Conservation (phyloP, 306 rosid species). For the Casuarina cunninghamiana region DNA sequence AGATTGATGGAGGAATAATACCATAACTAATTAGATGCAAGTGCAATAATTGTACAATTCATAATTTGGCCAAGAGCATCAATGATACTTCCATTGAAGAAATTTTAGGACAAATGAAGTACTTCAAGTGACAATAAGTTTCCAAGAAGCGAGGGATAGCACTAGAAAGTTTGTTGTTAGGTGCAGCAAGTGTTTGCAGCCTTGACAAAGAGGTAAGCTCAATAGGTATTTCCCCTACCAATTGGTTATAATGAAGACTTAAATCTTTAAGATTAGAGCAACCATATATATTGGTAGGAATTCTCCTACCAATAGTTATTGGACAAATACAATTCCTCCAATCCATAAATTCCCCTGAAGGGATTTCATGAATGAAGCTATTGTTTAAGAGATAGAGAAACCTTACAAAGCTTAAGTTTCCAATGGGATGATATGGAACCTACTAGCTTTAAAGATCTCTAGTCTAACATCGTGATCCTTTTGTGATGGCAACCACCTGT, state of each 20-base stretch:
- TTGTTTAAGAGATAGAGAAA: too few relatives aligned
- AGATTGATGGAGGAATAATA: neutral
- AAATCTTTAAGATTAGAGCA: neutral
- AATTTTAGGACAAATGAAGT: neutral
- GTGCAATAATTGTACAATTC: fast-evolving
- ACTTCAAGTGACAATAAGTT: neutral
- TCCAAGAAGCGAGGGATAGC: neutral
- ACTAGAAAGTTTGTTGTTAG: neutral
- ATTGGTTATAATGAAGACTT: neutral
- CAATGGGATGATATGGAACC: neutral
- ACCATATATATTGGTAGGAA: neutral
- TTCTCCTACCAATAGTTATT: neutral
- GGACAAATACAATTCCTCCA: neutral
- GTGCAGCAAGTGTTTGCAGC: neutral
- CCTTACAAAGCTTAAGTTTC: too few relatives aligned
- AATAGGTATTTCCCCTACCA: neutral
- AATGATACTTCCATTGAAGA: neutral
- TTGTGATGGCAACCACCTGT: neutral
- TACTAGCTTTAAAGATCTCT: neutral
- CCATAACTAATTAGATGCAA: neutral
- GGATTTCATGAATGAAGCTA: too few relatives aligned
- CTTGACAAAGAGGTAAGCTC: neutral
- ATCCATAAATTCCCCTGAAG: neutral
- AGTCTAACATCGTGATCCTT: neutral
- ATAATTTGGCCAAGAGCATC: neutral